Evolutionary conservation across 225 moss, liverwort and hornwort genomes (phyloP), one percentile per base, ranked within the genome.

Genomic region (Takakia lepidozioides): DNA sequence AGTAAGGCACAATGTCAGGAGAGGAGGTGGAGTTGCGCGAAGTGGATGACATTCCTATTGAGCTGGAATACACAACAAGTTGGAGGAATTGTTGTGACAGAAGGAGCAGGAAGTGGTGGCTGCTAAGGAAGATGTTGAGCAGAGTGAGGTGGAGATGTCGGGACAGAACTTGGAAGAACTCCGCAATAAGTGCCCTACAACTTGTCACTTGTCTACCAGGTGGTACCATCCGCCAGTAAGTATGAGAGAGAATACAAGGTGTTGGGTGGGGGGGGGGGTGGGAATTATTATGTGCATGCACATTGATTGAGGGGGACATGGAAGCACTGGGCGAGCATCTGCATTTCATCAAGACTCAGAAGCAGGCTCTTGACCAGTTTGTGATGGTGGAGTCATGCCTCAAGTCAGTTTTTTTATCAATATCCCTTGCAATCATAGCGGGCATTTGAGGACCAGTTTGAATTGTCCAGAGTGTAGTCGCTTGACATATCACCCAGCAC

Each of bases 261-360:
- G 14, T 38, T 16, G 26, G 18, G 27, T 16, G 3, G 17, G 14
- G 17, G 50, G 22, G 9, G 21, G 28, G 50, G 43, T n/a, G n/a
- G n/a, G n/a, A n/a, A n/a, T n/a, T n/a, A n/a, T n/a, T n/a, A n/a
- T n/a, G 66, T 23, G 47, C 35, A 29, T 71, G 40, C 76, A 71
- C 71, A 49, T 71, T 63, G 36, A 56, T 76, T 56, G 76, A 63
- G 56, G 76, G 71, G 53, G 66, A 76, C 53, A 66, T 76, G 39
- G 76, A 76, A 63, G 76, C 66, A 49, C 55, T 76, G 50, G 56
- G 63, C 52, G 66, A 67, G 70, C 76, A 76, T 63, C 60, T 76
- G 24, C 71, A 76, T 55, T 76, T 70, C 19, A 58, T 63, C 19
- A 70, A 71, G 66, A 38, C 66, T 42, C 66, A 76, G 51, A 76